Evolutionary conservation across 1,284 basidiomycete species (phyloP), one percentile per base, ranked within the genome.

Genomic region (Pascua guehoae): DNA sequence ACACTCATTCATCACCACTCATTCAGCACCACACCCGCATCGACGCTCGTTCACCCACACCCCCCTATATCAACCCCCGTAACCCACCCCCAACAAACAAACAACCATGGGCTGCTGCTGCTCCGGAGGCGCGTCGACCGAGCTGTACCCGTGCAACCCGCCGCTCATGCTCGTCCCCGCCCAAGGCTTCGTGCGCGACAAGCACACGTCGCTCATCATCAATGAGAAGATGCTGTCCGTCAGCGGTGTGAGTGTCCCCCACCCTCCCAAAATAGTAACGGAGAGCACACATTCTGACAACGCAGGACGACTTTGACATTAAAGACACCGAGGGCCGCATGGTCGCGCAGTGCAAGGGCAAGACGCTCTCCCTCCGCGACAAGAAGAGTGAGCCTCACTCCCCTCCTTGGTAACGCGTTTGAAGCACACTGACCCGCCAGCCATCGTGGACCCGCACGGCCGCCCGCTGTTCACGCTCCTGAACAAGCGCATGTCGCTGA

Each of bases 111-210:
- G 24, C 24, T 32, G 24, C 24, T 32, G 24, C 24, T 32, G 24
- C 24, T 4, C 24, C 24, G 24, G 24, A 32, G 24, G 24, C 24
- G 24, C 4, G 24, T 32, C 24, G 3, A 7, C 24, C 24, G 24
- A 32, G 24, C 24, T 32, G 3, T 32, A 32, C 24, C 24, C 24
- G 24, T 32, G 24, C 24, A 32, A 32, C 24, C 24, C 24, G 24
- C 74, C 74, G 12, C 71, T 71, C 8, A 44, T 76, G 4, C 72
- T 70, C 18, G 57, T 75, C 8, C 60, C 66, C 53, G 64, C 67
- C 0, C 36, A 66, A 39, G 74, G 61, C 62, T 47, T 52, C 51
- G 65, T 65, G 15, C 58, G 24, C 24, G 24, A 32, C 4, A 32
- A 32, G 24, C 24, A 32, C 24, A 32, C 24, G 3, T 32, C 24